Evolutionary conservation across 164 flowering plant genomes (phyloP), one percentile per base, ranked within the genome.

Genomic region (Malania oleifera): DNA sequence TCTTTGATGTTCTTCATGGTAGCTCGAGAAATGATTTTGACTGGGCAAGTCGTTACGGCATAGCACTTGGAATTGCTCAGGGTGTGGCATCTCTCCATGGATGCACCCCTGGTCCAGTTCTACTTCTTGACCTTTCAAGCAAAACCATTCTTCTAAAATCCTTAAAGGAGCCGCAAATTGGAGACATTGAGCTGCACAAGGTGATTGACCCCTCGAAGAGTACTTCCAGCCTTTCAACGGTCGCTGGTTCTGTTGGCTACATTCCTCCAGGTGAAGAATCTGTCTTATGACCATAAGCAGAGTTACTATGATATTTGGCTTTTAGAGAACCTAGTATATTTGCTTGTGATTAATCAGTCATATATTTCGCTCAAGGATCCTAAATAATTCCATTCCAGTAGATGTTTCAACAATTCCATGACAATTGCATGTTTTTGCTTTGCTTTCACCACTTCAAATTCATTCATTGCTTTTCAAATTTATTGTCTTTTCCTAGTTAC

Each of bases 221-320:
- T 68, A 83, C 77, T 10, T 84, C 83, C 25, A 82, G 82, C 75
- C 73, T 85, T 61, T 85, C 96, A 6, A 59, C 77, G 0, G 67
- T 87, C 52, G 86, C 91, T 50, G 96, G 96, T 49, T 80, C 96
- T 60, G 87, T 80, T 39, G 95, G 91, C 24, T 85, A 80, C 52
- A 71, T 85, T 63, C 91, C 89, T 62, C 96, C 96, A 79, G 91
- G 89, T 87, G 34, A 68, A 50, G 19, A 34, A 53, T 18, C 17
- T 41, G 10, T 56, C 19, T 44, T 28, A 26, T 8, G 18, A 26
- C 44, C 19, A 39, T 31, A 2, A 53, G 24, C 18, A 54, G 12
- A n/a, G n/a, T n/a, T n/a, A n/a, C n/a, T n/a, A n/a, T n/a, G n/a
- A n/a, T n/a, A n/a, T n/a, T n/a, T n/a, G n/a, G n/a, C n/a, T n/a